Percentiles rank a stretch among this genome's conserved stretches.
These are phyloP conservation scores for Hippophae gyantsensis DNA, from an alignment of 306 rosid genomes.

Conservation along the genomic window DNA sequence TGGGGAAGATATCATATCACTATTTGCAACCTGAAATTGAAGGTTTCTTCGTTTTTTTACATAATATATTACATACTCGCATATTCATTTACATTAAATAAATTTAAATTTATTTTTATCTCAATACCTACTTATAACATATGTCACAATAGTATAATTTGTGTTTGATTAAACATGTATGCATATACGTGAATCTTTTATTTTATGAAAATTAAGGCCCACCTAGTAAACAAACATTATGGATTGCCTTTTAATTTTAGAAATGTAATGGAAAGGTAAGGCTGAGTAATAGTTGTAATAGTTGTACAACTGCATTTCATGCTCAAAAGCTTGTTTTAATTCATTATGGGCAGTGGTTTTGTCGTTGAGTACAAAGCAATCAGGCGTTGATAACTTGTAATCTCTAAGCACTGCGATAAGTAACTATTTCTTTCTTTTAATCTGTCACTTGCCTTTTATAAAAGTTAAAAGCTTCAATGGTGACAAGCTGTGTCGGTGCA, in stretches of 20 bases:
- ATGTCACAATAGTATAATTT: too few relatives aligned
- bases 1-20: too few relatives aligned
- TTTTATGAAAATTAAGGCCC: too few relatives aligned
- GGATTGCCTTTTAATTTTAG: conserved; percentile 11
- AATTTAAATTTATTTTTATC: too few relatives aligned
- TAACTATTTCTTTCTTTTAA: too few relatives aligned
- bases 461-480: neutral
- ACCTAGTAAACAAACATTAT: neutral
- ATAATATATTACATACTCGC: too few relatives aligned
- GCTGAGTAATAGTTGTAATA: neutral
- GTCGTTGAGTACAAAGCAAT: conserved; percentile 4
- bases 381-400: neutral
- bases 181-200: too few relatives aligned
- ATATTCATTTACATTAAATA: too few relatives aligned
- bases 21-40: too few relatives aligned
- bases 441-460: neutral
- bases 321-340: neutral
- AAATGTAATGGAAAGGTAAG: conserved; percentile 1
- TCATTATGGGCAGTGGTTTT: conserved; percentile 16
- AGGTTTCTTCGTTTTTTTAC: too few relatives aligned
- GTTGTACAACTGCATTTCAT: conserved; percentile 7
- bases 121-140: too few relatives aligned
- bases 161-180: too few relatives aligned
- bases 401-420: neutral
- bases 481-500: conserved; percentile 16